A percentile compares a stretch with the other conserved stretches of the same genome.
These are phyloP conservation scores for Geranomyces variabilis DNA, from an alignment of 192 early-diverging fungal genomes.

Conservation along the genomic window DNA sequence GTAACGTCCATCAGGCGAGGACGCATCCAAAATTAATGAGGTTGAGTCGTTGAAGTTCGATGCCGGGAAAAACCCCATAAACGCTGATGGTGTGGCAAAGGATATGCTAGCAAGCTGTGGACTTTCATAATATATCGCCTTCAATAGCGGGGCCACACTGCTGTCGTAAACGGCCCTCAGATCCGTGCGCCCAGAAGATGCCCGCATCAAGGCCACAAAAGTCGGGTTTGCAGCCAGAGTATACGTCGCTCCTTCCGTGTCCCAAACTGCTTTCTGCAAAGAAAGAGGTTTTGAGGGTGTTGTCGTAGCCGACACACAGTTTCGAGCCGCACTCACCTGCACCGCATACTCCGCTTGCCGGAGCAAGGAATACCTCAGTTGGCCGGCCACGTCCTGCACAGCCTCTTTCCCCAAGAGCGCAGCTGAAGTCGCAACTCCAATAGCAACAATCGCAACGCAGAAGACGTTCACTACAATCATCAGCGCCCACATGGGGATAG, in stretches of 20 bases:
- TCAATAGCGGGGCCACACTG: background rate
- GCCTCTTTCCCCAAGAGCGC: background rate
- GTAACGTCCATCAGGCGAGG: background rate
- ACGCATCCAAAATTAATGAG: background rate
- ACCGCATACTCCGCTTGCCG: background rate
- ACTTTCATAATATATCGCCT: background rate
- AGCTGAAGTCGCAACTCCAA: background rate
- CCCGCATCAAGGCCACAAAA: background rate
- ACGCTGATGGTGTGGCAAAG: background rate
- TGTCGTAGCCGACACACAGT: no score
- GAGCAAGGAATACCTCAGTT: background rate
- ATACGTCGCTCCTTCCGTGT: background rate
- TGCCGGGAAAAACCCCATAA: background rate
- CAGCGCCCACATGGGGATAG: slow-evolving; percentile 1
- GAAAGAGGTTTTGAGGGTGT: background rate
- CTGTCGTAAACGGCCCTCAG: background rate
- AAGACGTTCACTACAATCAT: slow-evolving; percentile 2
- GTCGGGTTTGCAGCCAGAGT: background rate
- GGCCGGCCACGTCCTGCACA: background rate
- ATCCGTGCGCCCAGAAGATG: background rate
- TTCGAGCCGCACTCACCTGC: no score
- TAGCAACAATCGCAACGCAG: background rate
- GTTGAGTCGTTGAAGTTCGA: background rate
- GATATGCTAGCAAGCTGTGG: background rate
- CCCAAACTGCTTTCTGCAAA: background rate